Percentiles rank a stretch among this genome's conserved stretches.
These are phyloP conservation scores for Irpex rosettiformis DNA, from an alignment of 1,284 basidiomycete species.

Conservation along the genomic window DNA sequence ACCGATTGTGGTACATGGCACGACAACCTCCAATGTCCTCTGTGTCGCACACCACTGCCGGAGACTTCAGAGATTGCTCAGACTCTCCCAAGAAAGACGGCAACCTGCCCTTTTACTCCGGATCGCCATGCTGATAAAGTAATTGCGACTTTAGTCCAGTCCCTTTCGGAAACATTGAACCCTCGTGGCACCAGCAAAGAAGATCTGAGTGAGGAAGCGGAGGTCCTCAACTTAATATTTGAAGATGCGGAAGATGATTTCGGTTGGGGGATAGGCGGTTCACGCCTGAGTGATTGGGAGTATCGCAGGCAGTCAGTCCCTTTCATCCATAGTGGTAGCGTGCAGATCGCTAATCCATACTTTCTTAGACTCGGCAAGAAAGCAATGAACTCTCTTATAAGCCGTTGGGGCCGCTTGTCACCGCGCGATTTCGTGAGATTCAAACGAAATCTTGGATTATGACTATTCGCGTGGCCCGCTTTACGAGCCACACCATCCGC, in stretches of 20 bases:
- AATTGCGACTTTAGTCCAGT: conserved; percentile 45
- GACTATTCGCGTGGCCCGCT: neutral
- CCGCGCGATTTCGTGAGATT: neutral
- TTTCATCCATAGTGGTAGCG: neutral
- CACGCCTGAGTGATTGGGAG: neutral
- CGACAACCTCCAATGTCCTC: conserved; percentile 59
- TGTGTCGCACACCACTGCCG: conserved; percentile 54
- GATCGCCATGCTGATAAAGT: conserved; percentile 52
- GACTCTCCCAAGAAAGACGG: conserved; percentile 41
- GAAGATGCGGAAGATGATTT: neutral
- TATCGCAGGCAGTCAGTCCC: neutral
- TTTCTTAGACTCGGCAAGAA: neutral
- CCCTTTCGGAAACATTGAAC: conserved; percentile 25
- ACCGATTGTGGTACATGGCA: conserved; percentile 61
- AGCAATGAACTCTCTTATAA: neutral
- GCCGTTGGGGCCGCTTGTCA: neutral
- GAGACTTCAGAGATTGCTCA: conserved; percentile 38
- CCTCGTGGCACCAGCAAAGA: too few species aligned
- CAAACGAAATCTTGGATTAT: neutral
- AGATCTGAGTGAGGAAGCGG: too few species aligned
- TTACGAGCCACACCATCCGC: too few species aligned
- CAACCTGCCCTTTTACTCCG: conserved; percentile 58
- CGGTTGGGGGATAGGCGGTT: neutral
- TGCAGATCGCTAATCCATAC: neutral
- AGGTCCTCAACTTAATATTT: neutral